Conservation (phyloP, 2,329 filamentous ascomycete genomes). For the Chaetomiaceae sp. region DNA sequence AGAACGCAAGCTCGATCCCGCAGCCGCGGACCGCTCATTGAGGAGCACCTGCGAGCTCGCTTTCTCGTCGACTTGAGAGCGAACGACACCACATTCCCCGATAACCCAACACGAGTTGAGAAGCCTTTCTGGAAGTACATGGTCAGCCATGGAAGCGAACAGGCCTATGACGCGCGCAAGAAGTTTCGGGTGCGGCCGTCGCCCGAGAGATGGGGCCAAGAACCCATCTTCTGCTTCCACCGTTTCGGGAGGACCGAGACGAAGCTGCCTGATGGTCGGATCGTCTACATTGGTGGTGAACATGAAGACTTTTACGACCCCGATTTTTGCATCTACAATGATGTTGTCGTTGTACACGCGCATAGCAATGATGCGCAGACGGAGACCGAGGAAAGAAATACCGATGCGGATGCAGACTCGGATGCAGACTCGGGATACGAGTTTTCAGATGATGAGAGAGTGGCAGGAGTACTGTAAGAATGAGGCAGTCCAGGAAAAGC, state of each 20-base stretch:
- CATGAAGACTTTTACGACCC: background rate
- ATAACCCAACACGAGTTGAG: background rate
- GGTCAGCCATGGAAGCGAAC: background rate
- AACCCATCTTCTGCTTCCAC: constrained; percentile 1
- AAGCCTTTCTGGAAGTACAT: background rate
- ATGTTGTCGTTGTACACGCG: background rate
- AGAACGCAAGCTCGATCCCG: no score
- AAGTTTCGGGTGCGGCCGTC: background rate
- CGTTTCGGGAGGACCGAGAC: constrained; percentile 1
- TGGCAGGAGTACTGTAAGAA: no score
- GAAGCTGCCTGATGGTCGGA: background rate
- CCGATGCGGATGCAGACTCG: background rate
- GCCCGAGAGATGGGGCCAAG: background rate
- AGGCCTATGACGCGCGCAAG: background rate
- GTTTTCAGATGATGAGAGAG: background rate
- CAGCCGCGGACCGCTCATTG: no score
- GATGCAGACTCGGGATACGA: background rate
- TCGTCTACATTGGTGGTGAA: background rate
- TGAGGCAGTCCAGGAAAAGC: background rate
- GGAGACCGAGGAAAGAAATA: background rate
- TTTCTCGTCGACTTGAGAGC: background rate
- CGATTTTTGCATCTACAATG: constrained; percentile 3
- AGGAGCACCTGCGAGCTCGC: no score
- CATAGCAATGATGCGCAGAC: background rate
- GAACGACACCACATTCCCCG: background rate